Evolutionary conservation across 495 filamentous ascomycete species (phyloP).

Genomic region (Mycothermus thermophilus): DNA sequence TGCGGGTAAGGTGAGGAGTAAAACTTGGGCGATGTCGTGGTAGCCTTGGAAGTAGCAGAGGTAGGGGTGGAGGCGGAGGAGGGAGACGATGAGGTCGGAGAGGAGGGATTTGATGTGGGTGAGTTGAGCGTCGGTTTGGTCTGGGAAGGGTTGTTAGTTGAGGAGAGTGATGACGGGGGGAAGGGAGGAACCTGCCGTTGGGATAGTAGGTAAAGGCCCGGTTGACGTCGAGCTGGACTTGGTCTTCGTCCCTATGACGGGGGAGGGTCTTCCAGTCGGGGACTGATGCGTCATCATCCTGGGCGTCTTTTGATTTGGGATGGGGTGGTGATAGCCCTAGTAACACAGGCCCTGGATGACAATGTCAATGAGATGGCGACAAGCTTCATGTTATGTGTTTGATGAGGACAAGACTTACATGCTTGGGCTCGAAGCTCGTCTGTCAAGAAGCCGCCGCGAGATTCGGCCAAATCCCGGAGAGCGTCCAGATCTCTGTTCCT

Average conservation of each 20-base stretch:
- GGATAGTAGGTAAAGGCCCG: conserved; percentile 97
- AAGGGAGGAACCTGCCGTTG: conserved; percentile 39
- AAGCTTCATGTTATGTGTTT: too few species aligned
- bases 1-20: conserved; percentile 65
- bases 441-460: conserved; percentile 59
- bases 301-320: conserved; percentile 2
- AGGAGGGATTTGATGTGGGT: conserved; percentile 54
- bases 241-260: conserved; percentile 68
- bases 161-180: not conserved
- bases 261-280: conserved; percentile 42
- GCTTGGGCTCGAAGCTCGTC: conserved; percentile 69
- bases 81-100: conserved; percentile 57
- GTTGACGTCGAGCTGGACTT: conserved; percentile 83
- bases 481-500: conserved; percentile 44
- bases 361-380: not conserved
- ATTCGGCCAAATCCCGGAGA: conserved; percentile 53
- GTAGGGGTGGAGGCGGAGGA: conserved; percentile 68
- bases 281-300: conserved; percentile 10
- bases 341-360: conserved; percentile 57
- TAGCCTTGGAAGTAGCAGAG: conserved; percentile 97
- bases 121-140: conserved; percentile 43
- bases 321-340: conserved; percentile 38
- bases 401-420: conserved; percentile 49
- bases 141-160: conserved; percentile 13
- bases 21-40: conserved; percentile 96